A percentile compares a stretch with the other conserved stretches of the same genome.
Conservation (phyloP, 2,329 filamentous ascomycete species). For the Alternaria sp. region DNA sequence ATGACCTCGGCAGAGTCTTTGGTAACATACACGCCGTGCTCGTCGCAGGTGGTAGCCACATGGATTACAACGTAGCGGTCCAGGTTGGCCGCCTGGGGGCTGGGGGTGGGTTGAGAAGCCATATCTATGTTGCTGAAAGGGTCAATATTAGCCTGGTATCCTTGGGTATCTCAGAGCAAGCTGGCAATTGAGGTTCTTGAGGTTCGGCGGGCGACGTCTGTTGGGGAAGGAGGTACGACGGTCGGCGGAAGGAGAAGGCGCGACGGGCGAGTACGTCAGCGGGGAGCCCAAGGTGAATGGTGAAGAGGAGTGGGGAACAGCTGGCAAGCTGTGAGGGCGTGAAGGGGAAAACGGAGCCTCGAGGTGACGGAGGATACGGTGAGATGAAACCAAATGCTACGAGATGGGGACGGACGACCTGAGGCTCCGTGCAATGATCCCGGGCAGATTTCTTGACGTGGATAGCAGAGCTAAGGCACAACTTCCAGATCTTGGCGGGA, state of each 20-base stretch:
- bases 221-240: conserved; percentile 15
- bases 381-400: conserved; percentile 34
- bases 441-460: conserved; percentile 41
- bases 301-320: conserved; percentile 20
- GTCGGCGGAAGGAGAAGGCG: conserved; percentile 14
- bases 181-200: conserved; percentile 7
- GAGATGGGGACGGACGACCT: conserved; percentile 36
- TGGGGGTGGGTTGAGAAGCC: conserved; percentile 38
- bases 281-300: conserved; percentile 30
- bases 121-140: conserved; percentile 20
- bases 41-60: conserved; percentile 97
- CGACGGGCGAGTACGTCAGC: conserved; percentile 31
- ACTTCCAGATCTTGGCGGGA: conserved; percentile 15
- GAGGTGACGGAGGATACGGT: conserved; percentile 23
- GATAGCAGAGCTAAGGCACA: conserved; percentile 37
- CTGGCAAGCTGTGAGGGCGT: conserved; percentile 26
- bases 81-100: conserved; percentile 58
- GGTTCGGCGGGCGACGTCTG: conserved; percentile 8
- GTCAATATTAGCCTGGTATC: conserved; percentile 7
- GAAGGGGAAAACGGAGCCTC: conserved; percentile 25
- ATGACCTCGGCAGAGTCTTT: conserved; percentile 99
- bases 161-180: conserved; percentile 10
- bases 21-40: conserved; percentile 98
- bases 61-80: conserved; percentile 98
- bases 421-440: conserved; percentile 35